Percentiles rank a stretch among this genome's conserved stretches.
These are phyloP conservation scores for Blastomyces percursus DNA, from an alignment of 2,329 filamentous ascomycete genomes.

Conservation along the genomic window DNA sequence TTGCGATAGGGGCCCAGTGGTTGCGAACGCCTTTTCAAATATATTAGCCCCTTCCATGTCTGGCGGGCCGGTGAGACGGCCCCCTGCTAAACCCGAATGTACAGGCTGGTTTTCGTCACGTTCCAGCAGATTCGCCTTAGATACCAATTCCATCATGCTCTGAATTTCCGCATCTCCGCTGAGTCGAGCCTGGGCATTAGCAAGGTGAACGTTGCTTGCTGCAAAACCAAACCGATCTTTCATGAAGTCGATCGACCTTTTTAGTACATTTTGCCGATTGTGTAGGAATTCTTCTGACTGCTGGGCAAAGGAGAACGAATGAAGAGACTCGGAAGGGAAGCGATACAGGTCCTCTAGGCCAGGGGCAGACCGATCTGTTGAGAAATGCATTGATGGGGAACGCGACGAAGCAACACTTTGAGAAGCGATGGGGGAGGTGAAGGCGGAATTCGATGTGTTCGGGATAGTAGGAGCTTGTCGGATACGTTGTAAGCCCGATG, in stretches of 20 bases:
- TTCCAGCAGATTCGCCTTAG: slow-evolving; percentile 67
- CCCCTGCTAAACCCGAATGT: slow-evolving; percentile 38
- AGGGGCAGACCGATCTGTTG: slow-evolving; percentile 59
- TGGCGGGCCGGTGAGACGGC: slow-evolving; percentile 72
- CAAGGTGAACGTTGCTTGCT: slow-evolving; percentile 61
- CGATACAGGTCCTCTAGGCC: slow-evolving; percentile 73
- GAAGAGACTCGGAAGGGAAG: slow-evolving; percentile 89
- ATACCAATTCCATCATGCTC: slow-evolving; percentile 78
- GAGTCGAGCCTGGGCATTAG: slow-evolving; percentile 70
- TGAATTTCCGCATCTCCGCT: slow-evolving; percentile 78
- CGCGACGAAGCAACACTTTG: slow-evolving; percentile 49
- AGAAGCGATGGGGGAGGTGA: slow-evolving; percentile 56
- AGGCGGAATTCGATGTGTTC: slow-evolving; percentile 49
- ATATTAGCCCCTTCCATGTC: slow-evolving; percentile 62
- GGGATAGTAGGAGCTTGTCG: slow-evolving; percentile 62
- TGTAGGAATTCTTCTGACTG: slow-evolving; percentile 88
- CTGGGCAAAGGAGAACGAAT: slow-evolving; percentile 96
- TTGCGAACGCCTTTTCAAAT: slow-evolving; percentile 72
- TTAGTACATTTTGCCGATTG: slow-evolving; percentile 83
- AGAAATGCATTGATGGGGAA: slow-evolving; percentile 43
- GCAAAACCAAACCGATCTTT: slow-evolving; percentile 80
- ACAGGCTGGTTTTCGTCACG: slow-evolving; percentile 44
- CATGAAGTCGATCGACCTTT: slow-evolving; percentile 94
- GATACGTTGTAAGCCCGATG: slow-evolving; percentile 83
- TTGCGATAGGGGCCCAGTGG: slow-evolving; percentile 17